Evolutionary conservation across 495 filamentous ascomycete genomes (phyloP).

Genomic region (Penicillium chermesinum): DNA sequence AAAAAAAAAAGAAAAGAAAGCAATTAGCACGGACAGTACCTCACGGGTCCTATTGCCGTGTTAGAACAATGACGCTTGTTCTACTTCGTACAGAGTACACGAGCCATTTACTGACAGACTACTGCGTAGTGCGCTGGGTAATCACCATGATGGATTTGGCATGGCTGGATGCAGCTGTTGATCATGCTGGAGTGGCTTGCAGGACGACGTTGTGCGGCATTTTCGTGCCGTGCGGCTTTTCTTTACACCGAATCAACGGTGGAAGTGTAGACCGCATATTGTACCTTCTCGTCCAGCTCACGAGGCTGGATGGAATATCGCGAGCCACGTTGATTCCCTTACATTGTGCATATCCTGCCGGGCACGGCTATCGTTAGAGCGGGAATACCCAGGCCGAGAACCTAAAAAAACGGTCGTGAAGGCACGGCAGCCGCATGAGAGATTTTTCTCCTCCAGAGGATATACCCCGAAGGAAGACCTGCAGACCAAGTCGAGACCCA

Average conservation of each 20-base stretch:
- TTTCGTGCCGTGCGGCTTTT: background rate
- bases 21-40: too few relatives aligned
- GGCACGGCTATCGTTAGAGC: background rate
- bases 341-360: slow-evolving; percentile 8
- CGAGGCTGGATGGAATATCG: background rate
- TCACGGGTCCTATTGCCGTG: too few relatives aligned
- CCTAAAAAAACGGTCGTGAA: background rate
- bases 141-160: background rate
- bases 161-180: too few relatives aligned
- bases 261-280: background rate
- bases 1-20: too few relatives aligned
- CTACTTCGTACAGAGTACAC: too few relatives aligned
- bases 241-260: background rate
- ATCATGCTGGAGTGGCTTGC: background rate
- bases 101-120: too few relatives aligned
- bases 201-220: background rate
- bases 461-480: too few relatives aligned
- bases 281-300: background rate
- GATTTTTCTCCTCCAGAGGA: too few relatives aligned
- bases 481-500: too few relatives aligned
- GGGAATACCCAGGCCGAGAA: background rate
- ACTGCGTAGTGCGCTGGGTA: background rate
- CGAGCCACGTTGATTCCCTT: slow-evolving; percentile 24
- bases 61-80: too few relatives aligned
- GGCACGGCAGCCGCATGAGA: background rate